Percentiles rank a stretch among this genome's conserved stretches.
These are phyloP conservation scores for Cladosporium sp. DNA, from an alignment of 2,329 filamentous ascomycete species.

Conservation along the genomic window DNA sequence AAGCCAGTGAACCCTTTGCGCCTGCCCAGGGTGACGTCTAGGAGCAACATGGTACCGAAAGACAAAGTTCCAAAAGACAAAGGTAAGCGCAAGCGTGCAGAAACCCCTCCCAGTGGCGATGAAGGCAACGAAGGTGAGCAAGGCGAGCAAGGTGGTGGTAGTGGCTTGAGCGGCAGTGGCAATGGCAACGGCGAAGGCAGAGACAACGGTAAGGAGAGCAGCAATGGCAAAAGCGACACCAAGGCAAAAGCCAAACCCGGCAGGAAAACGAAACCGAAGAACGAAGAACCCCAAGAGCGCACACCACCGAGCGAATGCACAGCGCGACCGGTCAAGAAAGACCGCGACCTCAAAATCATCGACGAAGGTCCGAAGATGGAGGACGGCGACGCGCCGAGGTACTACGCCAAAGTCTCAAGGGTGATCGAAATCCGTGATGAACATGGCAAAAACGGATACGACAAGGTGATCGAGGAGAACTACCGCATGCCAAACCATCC, in stretches of 20 bases:
- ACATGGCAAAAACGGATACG: neutral
- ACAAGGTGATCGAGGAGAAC: neutral
- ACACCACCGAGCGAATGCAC: neutral
- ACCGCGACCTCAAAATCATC: neutral
- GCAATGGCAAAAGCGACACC: neutral
- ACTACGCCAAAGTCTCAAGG: conserved; percentile 4
- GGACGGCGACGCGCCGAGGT: conserved; percentile 2
- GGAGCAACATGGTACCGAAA: neutral
- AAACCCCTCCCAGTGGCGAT: neutral
- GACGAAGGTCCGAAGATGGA: conserved; percentile 5
- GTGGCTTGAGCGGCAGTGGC: neutral
- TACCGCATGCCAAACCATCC: conserved; percentile 6
- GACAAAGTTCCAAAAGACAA: neutral
- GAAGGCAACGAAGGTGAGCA: neutral
- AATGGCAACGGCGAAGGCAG: neutral
- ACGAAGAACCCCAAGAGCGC: neutral
- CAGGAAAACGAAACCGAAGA: neutral
- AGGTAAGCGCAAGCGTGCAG: conserved; percentile 6
- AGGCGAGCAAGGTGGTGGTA: neutral
- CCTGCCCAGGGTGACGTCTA: neutral
- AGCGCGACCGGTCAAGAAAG: neutral
- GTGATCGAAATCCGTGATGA: neutral
- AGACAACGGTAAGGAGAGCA: neutral
- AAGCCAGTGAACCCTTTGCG: neutral
- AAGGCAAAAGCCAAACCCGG: neutral